A percentile compares a stretch with the other conserved stretches of the same genome.
Evolutionary conservation across 257 asterid species (phyloP).

Genomic region (Solanum boliviense): DNA sequence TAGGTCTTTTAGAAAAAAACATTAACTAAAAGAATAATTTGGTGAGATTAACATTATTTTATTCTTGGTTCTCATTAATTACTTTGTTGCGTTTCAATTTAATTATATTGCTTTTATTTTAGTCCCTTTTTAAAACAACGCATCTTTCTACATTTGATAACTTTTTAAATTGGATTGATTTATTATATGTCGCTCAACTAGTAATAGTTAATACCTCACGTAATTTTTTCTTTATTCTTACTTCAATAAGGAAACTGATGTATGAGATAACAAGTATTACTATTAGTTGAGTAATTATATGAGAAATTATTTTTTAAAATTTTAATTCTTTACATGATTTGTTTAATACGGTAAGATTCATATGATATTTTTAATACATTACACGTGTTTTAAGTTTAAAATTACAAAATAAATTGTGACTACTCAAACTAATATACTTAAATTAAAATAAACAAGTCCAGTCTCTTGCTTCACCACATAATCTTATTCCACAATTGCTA

Average conservation of each 20-base stretch:
- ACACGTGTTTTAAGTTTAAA: neutral
- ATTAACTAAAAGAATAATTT: neutral
- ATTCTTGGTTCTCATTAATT: neutral
- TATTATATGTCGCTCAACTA: neutral
- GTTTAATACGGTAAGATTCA: too few species aligned
- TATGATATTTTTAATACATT: neutral
- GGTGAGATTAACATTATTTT: neutral
- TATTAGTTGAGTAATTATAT: too few species aligned
- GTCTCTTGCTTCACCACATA: neutral
- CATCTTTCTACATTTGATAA: neutral
- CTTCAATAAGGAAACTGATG: too few species aligned
- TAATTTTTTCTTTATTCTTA: neutral
- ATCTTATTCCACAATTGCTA: neutral
- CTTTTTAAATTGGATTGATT: too few species aligned
- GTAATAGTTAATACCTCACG: neutral
- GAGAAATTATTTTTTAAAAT: accelerated
- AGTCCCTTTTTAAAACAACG: neutral
- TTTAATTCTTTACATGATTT: too few species aligned
- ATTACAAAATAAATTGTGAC: too few species aligned
- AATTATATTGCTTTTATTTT: neutral
- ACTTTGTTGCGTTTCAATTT: neutral
- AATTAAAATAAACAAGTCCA: neutral
- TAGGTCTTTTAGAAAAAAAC: too few species aligned
- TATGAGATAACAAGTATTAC: neutral
- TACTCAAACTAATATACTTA: neutral